Percentiles rank a stretch among this genome's conserved stretches.
Evolutionary conservation across 1,139 yeast species (phyloP).

Genomic region (Magnusiomyces clavatus): DNA sequence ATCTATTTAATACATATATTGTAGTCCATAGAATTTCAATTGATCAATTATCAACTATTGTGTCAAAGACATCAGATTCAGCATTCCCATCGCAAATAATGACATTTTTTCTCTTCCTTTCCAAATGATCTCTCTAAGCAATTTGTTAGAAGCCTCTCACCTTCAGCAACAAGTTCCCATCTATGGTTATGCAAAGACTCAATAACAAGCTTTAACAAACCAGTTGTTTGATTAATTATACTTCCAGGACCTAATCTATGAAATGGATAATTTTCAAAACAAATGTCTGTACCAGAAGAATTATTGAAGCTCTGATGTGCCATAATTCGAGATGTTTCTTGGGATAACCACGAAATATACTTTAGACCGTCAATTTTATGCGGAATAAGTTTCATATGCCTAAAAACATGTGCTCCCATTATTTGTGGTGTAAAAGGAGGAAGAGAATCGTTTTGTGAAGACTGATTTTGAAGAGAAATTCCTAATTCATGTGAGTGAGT

Average conservation of each 20-base stretch:
- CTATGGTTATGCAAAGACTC: conserved; percentile 23
- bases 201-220: conserved; percentile 27
- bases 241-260: not conserved
- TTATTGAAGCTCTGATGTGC: not conserved
- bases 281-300: too few species aligned
- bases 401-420: not conserved
- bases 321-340: conserved; percentile 3
- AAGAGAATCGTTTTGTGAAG: too few species aligned
- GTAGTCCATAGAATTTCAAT: not conserved
- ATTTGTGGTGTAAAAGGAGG: not conserved
- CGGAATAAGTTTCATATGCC: not conserved
- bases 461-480: not conserved
- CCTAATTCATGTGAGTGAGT: not conserved
- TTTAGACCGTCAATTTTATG: conserved; percentile 1
- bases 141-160: conserved; percentile 26
- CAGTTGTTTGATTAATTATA: conserved; percentile 25
- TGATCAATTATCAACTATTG: not conserved
- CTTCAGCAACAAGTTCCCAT: conserved; percentile 30
- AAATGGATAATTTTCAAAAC: too few species aligned
- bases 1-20: not conserved
- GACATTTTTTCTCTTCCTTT: conserved; percentile 20
- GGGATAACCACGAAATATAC: conserved; percentile 1
- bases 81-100: conserved; percentile 4
- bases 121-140: conserved; percentile 31
- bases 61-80: not conserved